A percentile compares a stretch with the other conserved stretches of the same genome.
phyloP scores from a whole-genome alignment of 2,329 filamentous ascomycete genomes.

The Nemania sp. region DNA sequence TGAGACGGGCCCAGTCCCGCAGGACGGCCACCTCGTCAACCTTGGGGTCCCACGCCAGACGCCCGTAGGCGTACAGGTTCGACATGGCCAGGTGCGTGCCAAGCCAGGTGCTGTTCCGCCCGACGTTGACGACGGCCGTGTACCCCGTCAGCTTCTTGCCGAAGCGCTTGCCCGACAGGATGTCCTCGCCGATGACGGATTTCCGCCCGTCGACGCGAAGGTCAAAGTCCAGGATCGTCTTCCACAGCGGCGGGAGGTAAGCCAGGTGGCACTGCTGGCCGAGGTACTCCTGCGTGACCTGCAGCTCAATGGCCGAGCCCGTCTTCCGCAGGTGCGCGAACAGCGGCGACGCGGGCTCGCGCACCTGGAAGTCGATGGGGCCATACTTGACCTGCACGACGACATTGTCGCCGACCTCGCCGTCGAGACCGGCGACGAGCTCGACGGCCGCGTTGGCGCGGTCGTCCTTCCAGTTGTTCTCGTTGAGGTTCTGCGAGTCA shows the following conservation, averaged over 20 bases:
- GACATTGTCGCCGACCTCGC: conserved; percentile 70
- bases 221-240: conserved; percentile 69
- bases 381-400: conserved; percentile 76
- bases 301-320: conserved; percentile 62
- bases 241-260: conserved; percentile 71
- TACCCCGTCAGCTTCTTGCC: conserved; percentile 62
- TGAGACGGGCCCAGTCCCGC: conserved; percentile 69
- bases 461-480: conserved; percentile 67
- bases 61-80: conserved; percentile 72
- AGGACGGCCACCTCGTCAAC: conserved; percentile 55
- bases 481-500: conserved; percentile 55
- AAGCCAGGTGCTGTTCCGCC: conserved; percentile 68
- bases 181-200: conserved; percentile 59
- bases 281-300: conserved; percentile 72
- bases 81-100: conserved; percentile 72
- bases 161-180: conserved; percentile 65
- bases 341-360: conserved; percentile 68
- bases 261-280: conserved; percentile 72
- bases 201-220: conserved; percentile 61
- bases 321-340: conserved; percentile 58
- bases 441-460: conserved; percentile 72
- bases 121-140: conserved; percentile 70
- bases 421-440: conserved; percentile 67
- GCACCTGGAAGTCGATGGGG: conserved; percentile 74
- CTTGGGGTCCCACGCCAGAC: conserved; percentile 66